A percentile compares a stretch with the other conserved stretches of the same genome.
phyloP scores from a whole-genome alignment of 768 basidiomycete species.

The Sarcodon sp. region DNA sequence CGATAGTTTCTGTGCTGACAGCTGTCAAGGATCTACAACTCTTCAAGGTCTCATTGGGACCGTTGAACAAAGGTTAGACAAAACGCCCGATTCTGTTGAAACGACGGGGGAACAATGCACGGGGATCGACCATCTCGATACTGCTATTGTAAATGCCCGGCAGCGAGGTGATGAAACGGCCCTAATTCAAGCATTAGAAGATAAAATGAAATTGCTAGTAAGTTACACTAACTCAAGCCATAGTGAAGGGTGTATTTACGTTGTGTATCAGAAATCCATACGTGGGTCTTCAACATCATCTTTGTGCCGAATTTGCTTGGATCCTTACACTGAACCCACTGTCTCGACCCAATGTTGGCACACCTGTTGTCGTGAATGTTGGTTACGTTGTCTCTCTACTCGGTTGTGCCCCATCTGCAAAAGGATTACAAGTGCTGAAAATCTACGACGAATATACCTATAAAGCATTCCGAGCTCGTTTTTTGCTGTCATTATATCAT shows the following conservation, averaged over 20 bases:
- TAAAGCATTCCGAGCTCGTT: slow-evolving; percentile 12
- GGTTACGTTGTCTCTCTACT: slow-evolving; percentile 73
- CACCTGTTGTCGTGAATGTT: slow-evolving; percentile 72
- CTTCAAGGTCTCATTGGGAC: slow-evolving; percentile 42
- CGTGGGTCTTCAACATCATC: slow-evolving; percentile 26
- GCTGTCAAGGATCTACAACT: slow-evolving; percentile 15
- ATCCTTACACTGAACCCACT: slow-evolving; percentile 66
- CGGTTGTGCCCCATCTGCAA: slow-evolving; percentile 83
- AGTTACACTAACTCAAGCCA: slow-evolving; percentile 9
- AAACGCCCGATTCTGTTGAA: slow-evolving; percentile 13
- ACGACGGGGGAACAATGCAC: slow-evolving; percentile 26
- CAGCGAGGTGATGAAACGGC: slow-evolving; percentile 32
- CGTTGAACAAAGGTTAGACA: slow-evolving; percentile 21
- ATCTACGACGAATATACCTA: slow-evolving; percentile 66
- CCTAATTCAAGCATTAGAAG: slow-evolving; percentile 43
- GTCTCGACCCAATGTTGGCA: slow-evolving; percentile 84
- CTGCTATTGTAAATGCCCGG: slow-evolving; percentile 34
- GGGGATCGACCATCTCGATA: slow-evolving; percentile 20
- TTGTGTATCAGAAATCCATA: slow-evolving; percentile 26
- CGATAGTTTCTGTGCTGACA: slow-evolving; percentile 21
- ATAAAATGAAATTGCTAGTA: slow-evolving; percentile 46
- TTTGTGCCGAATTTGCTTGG: slow-evolving; percentile 70
- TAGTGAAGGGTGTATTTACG: neutral
- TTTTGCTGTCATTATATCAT: no score
- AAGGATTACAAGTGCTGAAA: slow-evolving; percentile 67